A percentile compares a stretch with the other conserved stretches of the same genome.
Evolutionary conservation across 2,329 filamentous ascomycete species (phyloP).

Genomic region (Talaromyces sp.): DNA sequence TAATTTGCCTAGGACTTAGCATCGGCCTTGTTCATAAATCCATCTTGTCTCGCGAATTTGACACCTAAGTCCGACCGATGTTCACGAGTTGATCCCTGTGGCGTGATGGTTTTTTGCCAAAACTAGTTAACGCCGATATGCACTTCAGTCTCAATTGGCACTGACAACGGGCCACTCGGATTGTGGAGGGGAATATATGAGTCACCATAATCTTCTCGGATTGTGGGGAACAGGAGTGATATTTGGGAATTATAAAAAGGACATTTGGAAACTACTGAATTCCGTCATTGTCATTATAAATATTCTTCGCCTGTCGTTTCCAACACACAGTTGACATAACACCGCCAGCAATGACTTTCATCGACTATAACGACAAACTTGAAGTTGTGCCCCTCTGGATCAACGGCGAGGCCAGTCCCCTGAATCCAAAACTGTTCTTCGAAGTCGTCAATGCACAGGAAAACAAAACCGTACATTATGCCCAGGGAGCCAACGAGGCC

Average conservation of each 20-base stretch:
- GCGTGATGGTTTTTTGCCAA: neutral
- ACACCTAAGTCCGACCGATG: neutral
- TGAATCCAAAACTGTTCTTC: neutral
- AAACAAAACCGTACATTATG: constrained; percentile 1
- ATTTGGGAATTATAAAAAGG: neutral
- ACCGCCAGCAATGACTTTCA: neutral
- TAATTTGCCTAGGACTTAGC: neutral
- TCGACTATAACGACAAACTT: neutral
- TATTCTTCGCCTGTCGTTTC: neutral
- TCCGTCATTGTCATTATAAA: neutral
- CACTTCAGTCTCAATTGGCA: neutral
- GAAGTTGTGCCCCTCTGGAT: constrained; percentile 1
- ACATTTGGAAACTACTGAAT: neutral
- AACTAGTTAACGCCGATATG: neutral
- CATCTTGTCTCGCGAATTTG: neutral
- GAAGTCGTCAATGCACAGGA: constrained; percentile 1
- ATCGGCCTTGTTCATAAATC: neutral
- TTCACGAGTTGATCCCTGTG: neutral
- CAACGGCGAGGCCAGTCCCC: neutral
- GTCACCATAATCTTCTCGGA: neutral
- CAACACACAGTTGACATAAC: neutral
- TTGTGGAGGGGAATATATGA: neutral
- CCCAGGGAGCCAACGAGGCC: neutral
- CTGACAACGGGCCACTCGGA: neutral
- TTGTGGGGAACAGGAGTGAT: neutral